A percentile compares a stretch with the other conserved stretches of the same genome.
Conservation (phyloP, 2,329 filamentous ascomycete genomes). For the Nannizzia gypsea region DNA sequence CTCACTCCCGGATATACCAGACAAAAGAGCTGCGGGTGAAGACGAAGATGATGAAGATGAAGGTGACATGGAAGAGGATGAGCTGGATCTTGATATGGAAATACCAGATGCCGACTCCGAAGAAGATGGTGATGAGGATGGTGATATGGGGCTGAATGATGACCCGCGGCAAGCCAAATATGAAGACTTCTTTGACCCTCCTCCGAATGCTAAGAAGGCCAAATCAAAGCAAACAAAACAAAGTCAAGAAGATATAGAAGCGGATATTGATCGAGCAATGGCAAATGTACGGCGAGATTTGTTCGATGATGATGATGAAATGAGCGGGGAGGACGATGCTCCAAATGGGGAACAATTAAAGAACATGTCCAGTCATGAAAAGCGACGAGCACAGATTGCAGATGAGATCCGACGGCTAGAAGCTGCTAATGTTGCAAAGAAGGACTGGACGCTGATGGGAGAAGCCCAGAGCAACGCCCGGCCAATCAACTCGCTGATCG, state of each 20-base stretch:
- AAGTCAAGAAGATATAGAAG: conserved; percentile 6
- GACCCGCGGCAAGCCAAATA: conserved; percentile 39
- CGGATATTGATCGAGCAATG: conserved; percentile 70
- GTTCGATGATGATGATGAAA: conserved; percentile 65
- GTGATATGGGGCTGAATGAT: conserved; percentile 29
- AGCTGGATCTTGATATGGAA: conserved; percentile 17
- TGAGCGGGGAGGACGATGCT: conserved; percentile 38
- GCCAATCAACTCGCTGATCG: conserved; percentile 81
- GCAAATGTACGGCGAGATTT: conserved; percentile 77
- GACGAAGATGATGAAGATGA: conserved; percentile 47
- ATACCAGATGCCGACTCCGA: background rate
- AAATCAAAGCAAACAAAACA: conserved; percentile 27
- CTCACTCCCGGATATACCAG: conserved; percentile 23
- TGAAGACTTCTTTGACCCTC: conserved; percentile 77
- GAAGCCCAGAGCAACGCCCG: conserved; percentile 74
- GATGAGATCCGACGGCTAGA: conserved; percentile 89
- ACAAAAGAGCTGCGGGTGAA: conserved; percentile 36
- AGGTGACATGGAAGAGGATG: conserved; percentile 63
- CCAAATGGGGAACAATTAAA: conserved; percentile 47
- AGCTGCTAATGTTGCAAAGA: conserved; percentile 75
- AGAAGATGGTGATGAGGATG: conserved; percentile 37
- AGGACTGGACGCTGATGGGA: conserved; percentile 79
- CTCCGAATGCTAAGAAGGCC: conserved; percentile 49
- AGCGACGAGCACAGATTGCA: conserved; percentile 68
- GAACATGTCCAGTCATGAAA: conserved; percentile 63